Evolutionary conservation across 352 stramenopile genomes (phyloP).

Genomic region (Thraustochytrium striatum): DNA sequence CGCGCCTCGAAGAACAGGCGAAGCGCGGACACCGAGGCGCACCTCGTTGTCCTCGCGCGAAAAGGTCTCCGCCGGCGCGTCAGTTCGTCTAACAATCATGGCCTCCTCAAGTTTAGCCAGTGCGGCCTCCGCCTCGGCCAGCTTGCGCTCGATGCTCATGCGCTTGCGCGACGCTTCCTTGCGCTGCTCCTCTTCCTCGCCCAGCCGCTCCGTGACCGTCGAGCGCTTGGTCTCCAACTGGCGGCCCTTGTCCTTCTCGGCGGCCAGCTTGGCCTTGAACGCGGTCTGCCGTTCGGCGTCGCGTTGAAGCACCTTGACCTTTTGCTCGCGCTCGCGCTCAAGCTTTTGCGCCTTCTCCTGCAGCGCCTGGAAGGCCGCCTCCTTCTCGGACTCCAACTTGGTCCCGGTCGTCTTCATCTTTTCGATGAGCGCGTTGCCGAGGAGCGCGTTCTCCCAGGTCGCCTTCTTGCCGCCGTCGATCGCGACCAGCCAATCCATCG

Average conservation of each 20-base stretch:
- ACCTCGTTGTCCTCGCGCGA: neutral
- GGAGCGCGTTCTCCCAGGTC: constrained; percentile 24
- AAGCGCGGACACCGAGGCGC: neutral
- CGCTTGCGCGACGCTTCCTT: constrained; percentile 8
- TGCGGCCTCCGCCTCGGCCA: constrained; percentile 23
- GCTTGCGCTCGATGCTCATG: constrained; percentile 31
- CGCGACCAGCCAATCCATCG: constrained; percentile 38
- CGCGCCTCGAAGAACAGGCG: neutral
- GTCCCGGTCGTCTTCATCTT: constrained; percentile 18
- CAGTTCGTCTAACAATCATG: neutral
- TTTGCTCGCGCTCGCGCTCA: constrained; percentile 9
- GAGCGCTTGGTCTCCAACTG: neutral
- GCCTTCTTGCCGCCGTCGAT: constrained; percentile 4
- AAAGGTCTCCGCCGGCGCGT: neutral
- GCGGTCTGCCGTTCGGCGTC: neutral
- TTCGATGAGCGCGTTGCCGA: constrained; percentile 21
- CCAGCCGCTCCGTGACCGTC: neutral
- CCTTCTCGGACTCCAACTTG: constrained; percentile 23
- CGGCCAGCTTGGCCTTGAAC: neutral
- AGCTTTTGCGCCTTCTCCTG: neutral
- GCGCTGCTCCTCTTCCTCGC: neutral
- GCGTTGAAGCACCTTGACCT: neutral
- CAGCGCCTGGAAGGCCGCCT: constrained; percentile 10
- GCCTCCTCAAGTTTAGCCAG: constrained; percentile 10
- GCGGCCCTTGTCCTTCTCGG: neutral